Evolutionary conservation across 78 protist genomes (phyloP).

Genomic region (Chrysochromulina parva): DNA sequence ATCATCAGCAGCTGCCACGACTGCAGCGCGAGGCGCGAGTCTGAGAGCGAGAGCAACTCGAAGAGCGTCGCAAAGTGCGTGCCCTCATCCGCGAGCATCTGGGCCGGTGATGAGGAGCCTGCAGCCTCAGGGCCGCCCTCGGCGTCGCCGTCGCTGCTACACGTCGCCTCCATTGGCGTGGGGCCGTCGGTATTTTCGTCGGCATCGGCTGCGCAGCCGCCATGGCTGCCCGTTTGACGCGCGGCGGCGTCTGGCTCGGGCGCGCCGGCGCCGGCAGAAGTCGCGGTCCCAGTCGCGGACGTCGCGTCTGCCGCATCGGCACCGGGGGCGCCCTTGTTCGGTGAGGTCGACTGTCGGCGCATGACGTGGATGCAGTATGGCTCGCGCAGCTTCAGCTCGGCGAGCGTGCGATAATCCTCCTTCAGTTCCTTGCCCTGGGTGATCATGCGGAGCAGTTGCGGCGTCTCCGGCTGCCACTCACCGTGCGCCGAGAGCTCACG

Average conservation of each 20-base stretch:
- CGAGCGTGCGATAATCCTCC: not conserved
- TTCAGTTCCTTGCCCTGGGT: conserved; percentile 9
- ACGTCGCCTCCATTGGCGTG: not conserved
- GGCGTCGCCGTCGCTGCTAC: too few species aligned
- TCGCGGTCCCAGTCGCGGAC: not conserved
- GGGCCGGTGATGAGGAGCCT: too few species aligned
- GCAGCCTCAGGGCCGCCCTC: not conserved
- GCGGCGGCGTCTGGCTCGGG: not conserved
- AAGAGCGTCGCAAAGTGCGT: not conserved
- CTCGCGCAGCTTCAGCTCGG: not conserved
- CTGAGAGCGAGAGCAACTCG: not conserved
- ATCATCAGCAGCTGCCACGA: conserved; percentile 23
- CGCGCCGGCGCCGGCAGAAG: too few species aligned
- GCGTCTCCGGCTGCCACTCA: not conserved
- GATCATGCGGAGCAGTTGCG: not conserved
- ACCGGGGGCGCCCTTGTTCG: not conserved
- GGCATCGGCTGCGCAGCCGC: too few species aligned
- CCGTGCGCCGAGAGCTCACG: not conserved
- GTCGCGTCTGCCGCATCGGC: not conserved
- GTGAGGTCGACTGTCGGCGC: not conserved
- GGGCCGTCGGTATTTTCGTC: not conserved
- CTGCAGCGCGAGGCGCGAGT: not conserved
- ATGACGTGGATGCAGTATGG: not conserved
- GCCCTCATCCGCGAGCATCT: not conserved
- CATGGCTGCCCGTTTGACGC: not conserved